phyloP scores from a whole-genome alignment of 2,329 filamentous ascomycete species.

The Chaetomium olivaceum region DNA sequence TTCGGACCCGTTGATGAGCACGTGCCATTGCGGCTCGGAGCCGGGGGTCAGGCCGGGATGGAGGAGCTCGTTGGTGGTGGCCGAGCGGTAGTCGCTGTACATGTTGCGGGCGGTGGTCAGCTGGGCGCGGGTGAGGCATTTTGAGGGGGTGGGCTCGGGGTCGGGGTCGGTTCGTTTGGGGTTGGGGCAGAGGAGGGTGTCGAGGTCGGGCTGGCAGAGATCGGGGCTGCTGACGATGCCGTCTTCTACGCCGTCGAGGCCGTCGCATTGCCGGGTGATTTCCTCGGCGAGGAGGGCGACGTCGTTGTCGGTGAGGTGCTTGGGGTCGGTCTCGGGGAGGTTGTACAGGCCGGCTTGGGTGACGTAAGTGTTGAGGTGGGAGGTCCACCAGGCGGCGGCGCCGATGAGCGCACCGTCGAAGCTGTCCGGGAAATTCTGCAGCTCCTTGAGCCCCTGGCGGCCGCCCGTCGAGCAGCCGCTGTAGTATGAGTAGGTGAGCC shows the following conservation, averaged over 20 bases:
- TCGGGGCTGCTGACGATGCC: constrained; percentile 48
- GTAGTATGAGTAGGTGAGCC: constrained; percentile 51
- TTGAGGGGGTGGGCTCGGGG: constrained; percentile 16
- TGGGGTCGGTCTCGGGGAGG: constrained; percentile 42
- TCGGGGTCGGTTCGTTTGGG: constrained; percentile 23
- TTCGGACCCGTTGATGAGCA: constrained; percentile 26
- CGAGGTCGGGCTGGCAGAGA: constrained; percentile 44
- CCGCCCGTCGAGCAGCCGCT: constrained; percentile 62
- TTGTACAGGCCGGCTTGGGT: constrained; percentile 46
- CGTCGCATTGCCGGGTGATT: constrained; percentile 50
- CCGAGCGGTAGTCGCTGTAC: constrained; percentile 33
- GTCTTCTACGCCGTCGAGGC: constrained; percentile 49
- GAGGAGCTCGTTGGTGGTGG: constrained; percentile 31
- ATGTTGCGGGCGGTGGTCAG: constrained; percentile 38
- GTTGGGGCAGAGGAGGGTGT: constrained; percentile 42
- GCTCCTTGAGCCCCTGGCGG: constrained; percentile 56
- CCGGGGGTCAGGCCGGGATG: constrained; percentile 45
- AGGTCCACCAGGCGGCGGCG: constrained; percentile 45
- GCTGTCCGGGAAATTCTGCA: constrained; percentile 54
- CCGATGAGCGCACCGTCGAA: constrained; percentile 60
- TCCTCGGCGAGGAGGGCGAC: constrained; percentile 43
- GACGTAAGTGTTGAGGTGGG: constrained; percentile 44
- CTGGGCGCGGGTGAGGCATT: constrained; percentile 46
- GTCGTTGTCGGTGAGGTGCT: constrained; percentile 45
- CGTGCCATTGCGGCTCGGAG: constrained; percentile 41